phyloP scores from a whole-genome alignment of 768 basidiomycete species.

The Kwoniella sp. region DNA sequence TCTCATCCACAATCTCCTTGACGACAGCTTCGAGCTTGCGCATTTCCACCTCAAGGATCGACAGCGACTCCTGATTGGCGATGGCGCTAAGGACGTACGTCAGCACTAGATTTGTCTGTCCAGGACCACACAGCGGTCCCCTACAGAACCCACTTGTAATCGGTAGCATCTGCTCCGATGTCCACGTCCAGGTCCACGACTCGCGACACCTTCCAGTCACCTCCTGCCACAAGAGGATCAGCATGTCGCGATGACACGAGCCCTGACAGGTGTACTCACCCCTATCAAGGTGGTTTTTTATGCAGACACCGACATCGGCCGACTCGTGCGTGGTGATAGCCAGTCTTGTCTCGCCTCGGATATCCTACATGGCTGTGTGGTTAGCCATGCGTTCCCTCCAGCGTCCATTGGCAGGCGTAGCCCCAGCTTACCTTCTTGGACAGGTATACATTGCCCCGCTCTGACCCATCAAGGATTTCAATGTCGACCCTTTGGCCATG shows the following conservation, averaged over 20 bases:
- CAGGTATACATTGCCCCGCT: constrained; percentile 81
- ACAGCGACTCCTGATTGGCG: constrained; percentile 94
- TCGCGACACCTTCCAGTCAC: constrained; percentile 48
- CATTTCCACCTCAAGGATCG: constrained; percentile 96
- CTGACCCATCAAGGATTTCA: constrained; percentile 84
- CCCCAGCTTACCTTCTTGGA: constrained; percentile 67
- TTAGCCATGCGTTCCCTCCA: too few species aligned
- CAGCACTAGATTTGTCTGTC: too few species aligned
- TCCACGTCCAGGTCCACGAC: constrained; percentile 91
- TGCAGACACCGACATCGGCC: constrained; percentile 92
- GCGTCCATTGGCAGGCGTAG: too few species aligned
- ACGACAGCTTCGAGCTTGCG: constrained; percentile 91
- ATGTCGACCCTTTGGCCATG: constrained; percentile 78
- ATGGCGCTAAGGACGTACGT: constrained; percentile 64
- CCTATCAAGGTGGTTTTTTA: constrained; percentile 71
- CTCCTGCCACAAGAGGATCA: neutral
- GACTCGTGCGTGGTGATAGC: constrained; percentile 90
- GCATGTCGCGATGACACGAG: neutral
- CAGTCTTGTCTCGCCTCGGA: constrained; percentile 84
- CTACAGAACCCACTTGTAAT: constrained; percentile 76
- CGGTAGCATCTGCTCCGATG: constrained; percentile 95
- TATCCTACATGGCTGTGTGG: constrained; percentile 57
- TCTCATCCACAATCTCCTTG: constrained; percentile 89
- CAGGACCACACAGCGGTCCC: too few species aligned
- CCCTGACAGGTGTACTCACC: constrained; percentile 56